Evolutionary conservation across 257 asterid species (phyloP).

Genomic region (Salvia rosmarinus): DNA sequence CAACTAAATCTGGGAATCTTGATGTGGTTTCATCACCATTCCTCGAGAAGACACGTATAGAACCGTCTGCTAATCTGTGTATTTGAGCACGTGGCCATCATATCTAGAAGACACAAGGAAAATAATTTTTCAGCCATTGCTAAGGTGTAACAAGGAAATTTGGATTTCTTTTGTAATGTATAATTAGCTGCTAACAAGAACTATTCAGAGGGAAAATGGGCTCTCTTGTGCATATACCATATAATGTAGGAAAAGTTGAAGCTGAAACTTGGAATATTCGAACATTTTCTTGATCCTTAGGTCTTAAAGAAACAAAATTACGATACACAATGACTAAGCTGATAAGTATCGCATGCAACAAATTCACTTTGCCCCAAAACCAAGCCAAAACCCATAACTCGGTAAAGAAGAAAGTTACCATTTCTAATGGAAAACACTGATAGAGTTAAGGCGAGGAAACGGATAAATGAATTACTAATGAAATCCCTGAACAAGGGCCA

Average conservation of each 20-base stretch:
- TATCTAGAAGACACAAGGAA: slow-evolving; percentile 54
- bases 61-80: slow-evolving; percentile 74
- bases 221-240: background rate
- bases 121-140: slow-evolving; percentile 15
- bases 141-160: background rate
- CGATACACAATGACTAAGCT: background rate
- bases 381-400: slow-evolving; percentile 11
- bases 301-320: background rate
- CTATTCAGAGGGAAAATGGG: slow-evolving; percentile 24
- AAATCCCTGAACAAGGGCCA: no score
- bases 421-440: background rate
- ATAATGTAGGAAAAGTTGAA: slow-evolving; percentile 3
- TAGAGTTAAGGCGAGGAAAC: no score
- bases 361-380: slow-evolving; percentile 14
- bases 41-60: slow-evolving; percentile 75
- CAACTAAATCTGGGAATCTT: slow-evolving; percentile 77
- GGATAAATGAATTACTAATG: no score
- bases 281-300: background rate
- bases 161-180: background rate
- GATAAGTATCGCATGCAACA: background rate
- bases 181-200: background rate
- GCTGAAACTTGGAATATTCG: background rate
- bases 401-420: background rate
- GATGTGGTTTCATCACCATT: slow-evolving; percentile 89
- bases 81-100: slow-evolving; percentile 97